phyloP scores from a whole-genome alignment of 2,329 filamentous ascomycete species.

The Ceratocystis lukuohia region DNA sequence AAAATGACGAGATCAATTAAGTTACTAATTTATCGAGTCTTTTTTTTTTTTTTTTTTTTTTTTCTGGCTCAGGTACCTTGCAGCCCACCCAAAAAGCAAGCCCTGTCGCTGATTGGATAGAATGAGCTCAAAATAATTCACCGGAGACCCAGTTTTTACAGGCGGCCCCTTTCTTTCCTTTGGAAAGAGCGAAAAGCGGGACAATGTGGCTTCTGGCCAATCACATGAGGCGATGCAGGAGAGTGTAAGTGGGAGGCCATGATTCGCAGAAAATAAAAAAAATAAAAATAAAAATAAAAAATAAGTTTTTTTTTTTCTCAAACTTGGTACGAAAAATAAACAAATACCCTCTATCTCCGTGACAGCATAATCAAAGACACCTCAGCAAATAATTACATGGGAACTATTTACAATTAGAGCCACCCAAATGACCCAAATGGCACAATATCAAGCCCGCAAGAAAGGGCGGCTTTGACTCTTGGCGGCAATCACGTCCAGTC shows the following conservation, averaged over 20 bases:
- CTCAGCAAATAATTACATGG: no score
- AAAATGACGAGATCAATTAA: not conserved
- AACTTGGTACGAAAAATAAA: not conserved
- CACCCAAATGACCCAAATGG: no score
- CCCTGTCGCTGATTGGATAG: constrained; percentile 5
- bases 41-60: not conserved
- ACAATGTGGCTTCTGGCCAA: not conserved
- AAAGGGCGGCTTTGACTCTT: no score
- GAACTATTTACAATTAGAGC: no score
- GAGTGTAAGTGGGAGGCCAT: constrained; percentile 5
- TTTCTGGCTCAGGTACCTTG: constrained; percentile 11
- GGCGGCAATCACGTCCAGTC: no score
- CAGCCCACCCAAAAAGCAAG: constrained; percentile 3
- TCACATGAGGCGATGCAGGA: not conserved
- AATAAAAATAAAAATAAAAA: not conserved
- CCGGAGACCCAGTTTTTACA: constrained; percentile 12
- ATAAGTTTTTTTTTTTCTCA: no score
- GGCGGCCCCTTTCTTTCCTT: not conserved
- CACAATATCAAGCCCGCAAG: no score
- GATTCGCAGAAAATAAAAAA: not conserved
- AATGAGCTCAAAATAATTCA: not conserved
- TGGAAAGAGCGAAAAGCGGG: not conserved
- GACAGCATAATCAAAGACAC: no score
- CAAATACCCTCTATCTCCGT: not conserved
- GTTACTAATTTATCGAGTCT: not conserved